Evolutionary conservation across 2,329 filamentous ascomycete genomes (phyloP).

Genomic region (Mycosphaerelloides madeirae): DNA sequence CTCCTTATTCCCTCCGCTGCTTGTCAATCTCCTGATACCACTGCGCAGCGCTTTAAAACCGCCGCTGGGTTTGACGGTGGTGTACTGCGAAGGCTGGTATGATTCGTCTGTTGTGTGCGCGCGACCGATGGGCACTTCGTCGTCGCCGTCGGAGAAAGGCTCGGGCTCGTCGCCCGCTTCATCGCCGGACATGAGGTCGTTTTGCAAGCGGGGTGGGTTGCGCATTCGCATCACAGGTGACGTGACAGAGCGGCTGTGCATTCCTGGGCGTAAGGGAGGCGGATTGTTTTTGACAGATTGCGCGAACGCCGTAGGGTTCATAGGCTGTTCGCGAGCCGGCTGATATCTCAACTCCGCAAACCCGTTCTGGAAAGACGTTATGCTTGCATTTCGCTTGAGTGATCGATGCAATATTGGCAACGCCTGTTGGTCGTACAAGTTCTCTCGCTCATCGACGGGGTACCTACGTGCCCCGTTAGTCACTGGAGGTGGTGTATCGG

Average conservation of each 20-base stretch:
- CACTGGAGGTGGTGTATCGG: constrained; percentile 13
- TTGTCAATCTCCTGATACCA: constrained; percentile 59
- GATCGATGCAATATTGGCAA: constrained; percentile 85
- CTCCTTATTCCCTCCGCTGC: constrained; percentile 42
- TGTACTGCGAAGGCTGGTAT: constrained; percentile 15
- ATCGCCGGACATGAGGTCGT: constrained; percentile 68
- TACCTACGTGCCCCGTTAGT: constrained; percentile 15
- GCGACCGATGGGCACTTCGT: constrained; percentile 54
- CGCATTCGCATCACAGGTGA: constrained; percentile 60
- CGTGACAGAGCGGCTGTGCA: constrained; percentile 80
- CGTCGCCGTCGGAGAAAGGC: constrained; percentile 75
- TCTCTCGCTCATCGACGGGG: constrained; percentile 56
- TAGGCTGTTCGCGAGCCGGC: constrained; percentile 45
- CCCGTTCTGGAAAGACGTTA: constrained; percentile 77
- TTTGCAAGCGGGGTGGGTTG: constrained; percentile 46
- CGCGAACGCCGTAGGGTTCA: constrained; percentile 56
- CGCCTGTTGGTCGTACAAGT: constrained; percentile 89
- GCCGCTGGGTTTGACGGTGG: constrained; percentile 26
- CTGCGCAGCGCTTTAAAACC: constrained; percentile 47
- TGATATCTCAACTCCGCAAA: constrained; percentile 67
- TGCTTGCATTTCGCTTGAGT: constrained; percentile 63
- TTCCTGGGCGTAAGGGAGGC: constrained; percentile 51
- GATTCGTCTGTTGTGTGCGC: constrained; percentile 27
- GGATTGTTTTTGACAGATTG: constrained; percentile 10
- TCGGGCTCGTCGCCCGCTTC: constrained; percentile 59